Evolutionary conservation across 352 stramenopile genomes (phyloP), one percentile per base, ranked within the genome.

Genomic region (Pythium biforme): DNA sequence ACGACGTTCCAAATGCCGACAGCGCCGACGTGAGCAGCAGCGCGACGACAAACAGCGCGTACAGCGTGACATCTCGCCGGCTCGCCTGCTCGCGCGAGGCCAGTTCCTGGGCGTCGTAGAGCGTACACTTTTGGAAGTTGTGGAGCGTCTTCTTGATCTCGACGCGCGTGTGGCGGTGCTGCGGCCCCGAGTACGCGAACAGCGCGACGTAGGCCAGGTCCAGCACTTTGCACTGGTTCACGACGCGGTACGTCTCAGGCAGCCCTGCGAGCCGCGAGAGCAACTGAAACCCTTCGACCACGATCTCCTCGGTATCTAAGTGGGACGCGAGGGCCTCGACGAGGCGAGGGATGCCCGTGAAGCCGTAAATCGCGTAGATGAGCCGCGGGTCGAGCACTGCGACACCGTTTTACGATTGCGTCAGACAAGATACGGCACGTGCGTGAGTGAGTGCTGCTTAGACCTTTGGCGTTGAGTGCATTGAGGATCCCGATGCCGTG

Each of bases 401-500:
- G n/a, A n/a, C n/a, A n/a, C n/a, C n/a, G n/a, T n/a, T n/a, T n/a
- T n/a, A n/a, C n/a, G n/a, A n/a, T n/a, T n/a, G n/a, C n/a, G n/a
- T n/a, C n/a, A n/a, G n/a, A n/a, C n/a, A n/a, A n/a, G n/a, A n/a
- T n/a, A n/a, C n/a, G n/a, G n/a, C n/a, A n/a, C n/a, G n/a, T n/a
- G n/a, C n/a, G n/a, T n/a, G n/a, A n/a, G n/a, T n/a, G n/a, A n/a
- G n/a, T n/a, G n/a, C n/a, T n/a, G n/a, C n/a, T n/a, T n/a, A n/a
- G n/a, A 89, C 81, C 80, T 69, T 84, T 73, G 26, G 69, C 66
- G 59, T 88, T 74, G 25, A 92, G 70, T 1, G 70, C 76, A 46
- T 92, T 90, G 43, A 92, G 77, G 12, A 86, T 76, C 39, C 81
- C 83, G 20, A 92, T 69, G 0, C 76, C 77, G 54, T 92, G 80